A percentile compares a stretch with the other conserved stretches of the same genome.
Conservation (phyloP, 768 basidiomycete species). For the Boletus vinaceobasis region DNA sequence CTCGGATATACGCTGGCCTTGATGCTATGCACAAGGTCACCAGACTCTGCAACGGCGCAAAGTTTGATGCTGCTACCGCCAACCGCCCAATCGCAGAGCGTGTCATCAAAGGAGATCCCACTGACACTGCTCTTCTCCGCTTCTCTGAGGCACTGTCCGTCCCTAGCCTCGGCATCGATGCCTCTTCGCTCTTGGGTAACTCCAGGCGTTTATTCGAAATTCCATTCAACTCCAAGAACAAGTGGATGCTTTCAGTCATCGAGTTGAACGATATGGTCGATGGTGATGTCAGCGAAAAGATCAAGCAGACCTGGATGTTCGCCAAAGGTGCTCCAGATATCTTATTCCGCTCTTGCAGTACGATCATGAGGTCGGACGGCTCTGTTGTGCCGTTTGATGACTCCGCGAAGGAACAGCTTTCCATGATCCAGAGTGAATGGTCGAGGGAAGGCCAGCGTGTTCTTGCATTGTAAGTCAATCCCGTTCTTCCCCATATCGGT, state of each 20-base stretch:
- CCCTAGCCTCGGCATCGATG: constrained; percentile 21
- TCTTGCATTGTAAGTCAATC: constrained; percentile 37
- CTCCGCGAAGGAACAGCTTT: constrained; percentile 17
- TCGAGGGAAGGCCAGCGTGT: constrained; percentile 53
- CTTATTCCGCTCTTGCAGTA: constrained; percentile 40
- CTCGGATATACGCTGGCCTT: constrained; percentile 24
- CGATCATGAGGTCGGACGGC: constrained; percentile 33
- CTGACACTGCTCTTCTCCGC: constrained; percentile 52
- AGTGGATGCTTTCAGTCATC: constrained; percentile 54
- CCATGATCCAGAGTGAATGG: constrained; percentile 37
- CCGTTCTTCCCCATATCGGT: background rate
- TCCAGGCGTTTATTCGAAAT: constrained; percentile 35
- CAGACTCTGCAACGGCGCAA: constrained; percentile 58
- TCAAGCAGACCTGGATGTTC: constrained; percentile 33
- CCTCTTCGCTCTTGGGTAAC: constrained; percentile 17
- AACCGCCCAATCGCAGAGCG: constrained; percentile 31
- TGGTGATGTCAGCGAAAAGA: constrained; percentile 7
- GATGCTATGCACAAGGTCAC: constrained; percentile 37
- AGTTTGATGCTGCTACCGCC: constrained; percentile 38
- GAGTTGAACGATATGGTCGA: constrained; percentile 17
- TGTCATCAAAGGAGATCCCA: constrained; percentile 45
- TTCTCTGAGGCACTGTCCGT: constrained; percentile 38
- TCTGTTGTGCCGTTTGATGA: constrained; percentile 31
- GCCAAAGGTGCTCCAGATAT: constrained; percentile 63
- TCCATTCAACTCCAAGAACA: constrained; percentile 51